Evolutionary conservation across 495 filamentous ascomycete genomes (phyloP), one percentile per base, ranked within the genome.

Genomic region (Cetradonia linearis): DNA sequence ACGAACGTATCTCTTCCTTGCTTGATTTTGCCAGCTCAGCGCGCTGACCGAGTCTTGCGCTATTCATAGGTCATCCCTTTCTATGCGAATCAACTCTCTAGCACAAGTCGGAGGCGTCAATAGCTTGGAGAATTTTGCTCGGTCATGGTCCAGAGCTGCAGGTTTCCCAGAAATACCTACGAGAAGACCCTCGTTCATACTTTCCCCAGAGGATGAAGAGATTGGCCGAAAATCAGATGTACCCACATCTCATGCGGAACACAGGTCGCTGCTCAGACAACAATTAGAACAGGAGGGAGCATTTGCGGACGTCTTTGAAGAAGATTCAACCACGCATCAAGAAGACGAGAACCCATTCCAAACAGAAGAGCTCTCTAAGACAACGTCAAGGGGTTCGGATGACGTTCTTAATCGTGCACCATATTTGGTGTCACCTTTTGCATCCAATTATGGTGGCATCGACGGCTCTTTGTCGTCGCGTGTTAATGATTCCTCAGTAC

Each of bases 81-180:
- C 88, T 46, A 76, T 87, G 68, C 82, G 86, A 38, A 71, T 91
- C 38, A 73, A 80, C 47, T 75, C 79, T 47, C 63, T 96, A 28
- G 78, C 86, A 62, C 84, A 94, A 56, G 87, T 85, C 14, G 93
- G 93, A 44, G 93, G 93, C 33, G 86, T 89, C 54, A 98, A 98
- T 70, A 93, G 87, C 68, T 84, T 97, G 65, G 85, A 94, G 65
- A 96, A 91, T 67, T 98, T 98, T 70, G 87, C 93, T 52, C 83
- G 88, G 49, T 94, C 88, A 64, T 97, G 92, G 90, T 89, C 89
- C 68, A 83, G 93, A 67, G 93, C 93, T 37, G 91, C 92, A 5
- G 83, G 80, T 37, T 98, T 96, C 75, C 78, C 80, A 30, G 92
- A 96, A 69, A 86, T 95, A 54, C 79, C 90, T 18, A 87, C 89